Evolutionary conservation across 2,329 filamentous ascomycete species (phyloP).

Genomic region (Stachybotrys elegans): DNA sequence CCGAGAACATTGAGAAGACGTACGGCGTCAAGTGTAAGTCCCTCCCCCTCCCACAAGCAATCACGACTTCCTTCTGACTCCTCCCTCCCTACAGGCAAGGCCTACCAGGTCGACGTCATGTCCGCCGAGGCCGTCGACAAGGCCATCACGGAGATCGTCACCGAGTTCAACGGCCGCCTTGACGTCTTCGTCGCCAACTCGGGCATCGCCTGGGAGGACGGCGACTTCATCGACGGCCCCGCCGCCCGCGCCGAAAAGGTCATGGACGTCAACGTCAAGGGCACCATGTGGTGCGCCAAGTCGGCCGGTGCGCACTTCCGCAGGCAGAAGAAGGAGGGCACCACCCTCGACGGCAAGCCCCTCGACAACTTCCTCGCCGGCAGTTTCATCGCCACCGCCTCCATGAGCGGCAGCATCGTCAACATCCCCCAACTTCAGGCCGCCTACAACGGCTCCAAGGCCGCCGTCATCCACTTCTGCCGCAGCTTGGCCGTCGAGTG

Average conservation of each 20-base stretch:
- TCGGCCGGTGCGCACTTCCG: conserved; percentile 66
- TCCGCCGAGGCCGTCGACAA: conserved; percentile 45
- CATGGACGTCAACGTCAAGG: conserved; percentile 67
- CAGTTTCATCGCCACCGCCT: conserved; percentile 73
- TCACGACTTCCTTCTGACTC: neutral
- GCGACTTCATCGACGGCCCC: conserved; percentile 60
- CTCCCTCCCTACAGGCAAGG: conserved; percentile 41
- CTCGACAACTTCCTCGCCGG: conserved; percentile 57
- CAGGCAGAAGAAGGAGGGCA: conserved; percentile 63
- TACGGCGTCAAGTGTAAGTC: conserved; percentile 63
- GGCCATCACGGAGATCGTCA: conserved; percentile 47
- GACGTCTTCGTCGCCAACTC: conserved; percentile 79
- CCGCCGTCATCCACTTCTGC: conserved; percentile 56
- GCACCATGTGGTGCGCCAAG: conserved; percentile 72
- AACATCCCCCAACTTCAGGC: conserved; percentile 73
- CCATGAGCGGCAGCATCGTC: conserved; percentile 73
- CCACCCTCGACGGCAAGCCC: conserved; percentile 55
- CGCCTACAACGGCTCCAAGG: conserved; percentile 70
- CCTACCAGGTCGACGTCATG: conserved; percentile 58
- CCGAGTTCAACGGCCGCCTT: conserved; percentile 68
- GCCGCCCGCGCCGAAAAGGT: conserved; percentile 62
- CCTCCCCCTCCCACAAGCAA: conserved; percentile 8
- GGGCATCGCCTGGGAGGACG: conserved; percentile 68
- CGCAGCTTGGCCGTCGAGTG: conserved; percentile 72
- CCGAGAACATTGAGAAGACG: conserved; percentile 57